Evolutionary conservation across 345 rosid genomes (phyloP), one percentile per base, ranked within the genome.

Genomic region (Citrus glauca): DNA sequence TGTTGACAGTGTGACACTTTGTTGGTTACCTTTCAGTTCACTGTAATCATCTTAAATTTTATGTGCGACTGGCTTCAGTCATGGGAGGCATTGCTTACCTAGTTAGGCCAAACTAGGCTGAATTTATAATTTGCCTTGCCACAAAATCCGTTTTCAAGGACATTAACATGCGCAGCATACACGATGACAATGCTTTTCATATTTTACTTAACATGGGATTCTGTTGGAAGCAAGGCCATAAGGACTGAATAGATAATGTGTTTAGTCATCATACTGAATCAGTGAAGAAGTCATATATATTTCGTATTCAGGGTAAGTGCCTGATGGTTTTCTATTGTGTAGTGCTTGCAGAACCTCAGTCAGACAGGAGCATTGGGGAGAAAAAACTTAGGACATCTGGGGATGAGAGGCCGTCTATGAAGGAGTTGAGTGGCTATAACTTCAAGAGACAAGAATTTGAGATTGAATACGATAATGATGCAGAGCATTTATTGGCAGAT

Each of bases 371-470:
- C 80, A 88, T 89, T 42, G 94, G 97, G 77, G 99, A 88, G 88
- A 96, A 96, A 87, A 92, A 93, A 71, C 98, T 82, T 19, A 88
- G 97, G 82, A 78, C 81, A 77, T 81, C 89, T 25, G 91, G 90
- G 74, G 94, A 92, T 53, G 91, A 94, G 76, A 91, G 87, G 61
- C 97, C 92, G 71, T 88, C 91, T 72, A 69, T 89, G 85, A 84
- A 91, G 33, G 97, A 92, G 84, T 79, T 90, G 77, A 88, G 95
- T 83, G 97, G 98, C 81, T 96, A 90, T 84, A 96, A 96, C 82
- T 79, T 88, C 76, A 94, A 94, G 90, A 90, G 99, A 86, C 88
- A 88, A 84, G 99, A 96, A 82, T 94, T 96, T 88, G 99, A 96
- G 86, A 79, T 91, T 76, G 99, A 92, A 86, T 90, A 94, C 74